These are phyloP conservation scores for Boletus rex-veris DNA, from an alignment of 768 basidiomycete species.

Conservation along the genomic window DNA sequence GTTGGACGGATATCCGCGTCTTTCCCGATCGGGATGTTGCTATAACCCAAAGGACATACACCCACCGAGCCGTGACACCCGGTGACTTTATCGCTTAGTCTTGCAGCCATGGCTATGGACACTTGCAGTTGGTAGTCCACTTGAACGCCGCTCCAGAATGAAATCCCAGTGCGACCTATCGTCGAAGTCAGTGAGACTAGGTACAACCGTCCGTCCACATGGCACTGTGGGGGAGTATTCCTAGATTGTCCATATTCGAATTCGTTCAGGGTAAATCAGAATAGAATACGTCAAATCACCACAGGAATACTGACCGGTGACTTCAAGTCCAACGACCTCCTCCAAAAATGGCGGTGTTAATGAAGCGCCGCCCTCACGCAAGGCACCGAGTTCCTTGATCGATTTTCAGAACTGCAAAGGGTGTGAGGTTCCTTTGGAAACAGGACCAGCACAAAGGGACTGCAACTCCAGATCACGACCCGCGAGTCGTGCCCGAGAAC, in stretches of 20 bases:
- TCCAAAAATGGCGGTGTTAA: conserved; percentile 8
- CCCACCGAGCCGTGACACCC: conserved; percentile 24
- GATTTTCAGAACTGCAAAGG: conserved; percentile 21
- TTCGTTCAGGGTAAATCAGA: conserved; percentile 24
- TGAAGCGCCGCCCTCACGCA: conserved; percentile 15
- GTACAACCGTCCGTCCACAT: no score
- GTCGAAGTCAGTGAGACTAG: conserved; percentile 16
- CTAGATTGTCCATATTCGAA: conserved; percentile 20
- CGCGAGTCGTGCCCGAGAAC: conserved; percentile 13
- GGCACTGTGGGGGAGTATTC: conserved; percentile 14
- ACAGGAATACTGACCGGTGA: conserved; percentile 20
- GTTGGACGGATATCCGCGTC: background rate
- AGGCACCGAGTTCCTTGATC: conserved; percentile 29
- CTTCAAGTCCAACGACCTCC: background rate
- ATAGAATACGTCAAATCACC: conserved; percentile 26
- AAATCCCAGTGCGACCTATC: conserved; percentile 15
- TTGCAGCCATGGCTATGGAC: no score
- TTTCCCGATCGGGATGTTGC: conserved; percentile 19
- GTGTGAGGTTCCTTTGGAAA: conserved; percentile 25
- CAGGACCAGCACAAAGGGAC: conserved; percentile 10
- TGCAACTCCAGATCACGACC: conserved; percentile 27
- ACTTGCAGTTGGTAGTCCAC: background rate
- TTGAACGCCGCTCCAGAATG: conserved; percentile 13
- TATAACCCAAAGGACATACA: conserved; percentile 14
- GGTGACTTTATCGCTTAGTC: conserved; percentile 20